These are phyloP conservation scores for Hypomyces perniciosus DNA, from an alignment of 2,329 filamentous ascomycete species.

Conservation along the genomic window DNA sequence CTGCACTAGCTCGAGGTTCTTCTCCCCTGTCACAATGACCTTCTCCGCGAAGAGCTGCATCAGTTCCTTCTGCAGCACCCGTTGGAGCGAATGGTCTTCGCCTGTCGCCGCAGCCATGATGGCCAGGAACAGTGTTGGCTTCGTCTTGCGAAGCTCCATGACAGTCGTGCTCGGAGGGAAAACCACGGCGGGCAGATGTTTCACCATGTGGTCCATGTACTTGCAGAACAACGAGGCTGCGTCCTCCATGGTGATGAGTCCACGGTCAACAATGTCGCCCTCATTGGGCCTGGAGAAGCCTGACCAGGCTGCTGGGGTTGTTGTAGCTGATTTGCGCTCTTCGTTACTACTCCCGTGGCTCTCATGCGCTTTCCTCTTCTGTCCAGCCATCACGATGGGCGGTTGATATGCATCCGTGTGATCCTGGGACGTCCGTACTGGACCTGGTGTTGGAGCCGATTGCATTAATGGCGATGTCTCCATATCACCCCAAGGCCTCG, in stretches of 20 bases:
- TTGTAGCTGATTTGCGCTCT: constrained; percentile 3
- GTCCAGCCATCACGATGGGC: constrained; percentile 13
- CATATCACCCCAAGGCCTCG: constrained; percentile 8
- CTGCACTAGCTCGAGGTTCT: constrained; percentile 78
- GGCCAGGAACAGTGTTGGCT: constrained; percentile 64
- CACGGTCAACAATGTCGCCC: constrained; percentile 52
- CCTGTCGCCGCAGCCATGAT: constrained; percentile 61
- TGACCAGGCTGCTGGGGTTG: constrained; percentile 7
- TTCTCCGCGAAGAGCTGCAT: constrained; percentile 69
- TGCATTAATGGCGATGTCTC: constrained; percentile 8
- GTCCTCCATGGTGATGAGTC: constrained; percentile 49
- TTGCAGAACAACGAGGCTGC: constrained; percentile 51
- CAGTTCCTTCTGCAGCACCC: constrained; percentile 59
- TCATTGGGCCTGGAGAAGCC: constrained; percentile 20
- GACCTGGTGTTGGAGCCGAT: constrained; percentile 3
- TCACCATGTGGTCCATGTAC: constrained; percentile 55
- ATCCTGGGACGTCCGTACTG: constrained; percentile 3
- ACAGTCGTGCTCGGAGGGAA: constrained; percentile 50
- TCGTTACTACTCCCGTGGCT: constrained; percentile 1
- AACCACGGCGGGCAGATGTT: constrained; percentile 57
- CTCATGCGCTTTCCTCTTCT: constrained; percentile 10
- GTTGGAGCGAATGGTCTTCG: constrained; percentile 51
- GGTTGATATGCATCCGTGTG: constrained; percentile 2
- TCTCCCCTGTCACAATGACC: constrained; percentile 69
- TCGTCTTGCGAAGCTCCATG: constrained; percentile 49